These are phyloP conservation scores for Aegilops bicornis DNA, from an alignment of 176 grass and related monocot genomes.

Conservation along the genomic window DNA sequence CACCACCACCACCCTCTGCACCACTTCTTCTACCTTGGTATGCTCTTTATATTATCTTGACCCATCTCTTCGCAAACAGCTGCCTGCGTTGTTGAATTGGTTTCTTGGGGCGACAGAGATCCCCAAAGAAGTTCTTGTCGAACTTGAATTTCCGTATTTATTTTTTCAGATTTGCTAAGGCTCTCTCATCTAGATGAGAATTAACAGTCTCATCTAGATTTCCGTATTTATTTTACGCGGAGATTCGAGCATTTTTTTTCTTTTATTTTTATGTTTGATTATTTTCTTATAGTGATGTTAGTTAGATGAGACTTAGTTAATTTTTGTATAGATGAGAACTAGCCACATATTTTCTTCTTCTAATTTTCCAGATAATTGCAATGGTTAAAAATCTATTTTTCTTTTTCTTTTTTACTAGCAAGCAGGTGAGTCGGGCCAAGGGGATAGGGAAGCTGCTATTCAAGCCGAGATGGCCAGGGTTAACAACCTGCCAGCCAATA, in stretches of 20 bases:
- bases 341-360: neutral
- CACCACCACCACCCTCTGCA: slow-evolving; percentile 1
- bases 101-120: slow-evolving; percentile 15
- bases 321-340: too few relatives aligned
- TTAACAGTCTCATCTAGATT: too few relatives aligned
- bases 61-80: neutral
- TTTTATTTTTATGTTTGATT: too few relatives aligned
- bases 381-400: neutral
- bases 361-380: slow-evolving; percentile 3
- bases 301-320: too few relatives aligned
- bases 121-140: neutral
- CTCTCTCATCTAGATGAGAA: too few relatives aligned
- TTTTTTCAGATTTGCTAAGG: neutral
- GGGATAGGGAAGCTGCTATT: slow-evolving; percentile 50
- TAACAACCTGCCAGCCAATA: slow-evolving; percentile 69
- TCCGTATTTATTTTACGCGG: too few relatives aligned
- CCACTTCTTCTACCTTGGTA: slow-evolving; percentile 22
- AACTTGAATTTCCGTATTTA: neutral
- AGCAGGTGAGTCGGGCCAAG: slow-evolving; percentile 23
- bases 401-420: slow-evolving; percentile 18
- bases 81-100: neutral
- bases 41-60: neutral
- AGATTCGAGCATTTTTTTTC: too few relatives aligned
- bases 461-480: slow-evolving; percentile 54
- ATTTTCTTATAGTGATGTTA: too few relatives aligned